Evolutionary conservation across 805 yeast genomes (phyloP).

Genomic region (Yamadazyma tumulicola): DNA sequence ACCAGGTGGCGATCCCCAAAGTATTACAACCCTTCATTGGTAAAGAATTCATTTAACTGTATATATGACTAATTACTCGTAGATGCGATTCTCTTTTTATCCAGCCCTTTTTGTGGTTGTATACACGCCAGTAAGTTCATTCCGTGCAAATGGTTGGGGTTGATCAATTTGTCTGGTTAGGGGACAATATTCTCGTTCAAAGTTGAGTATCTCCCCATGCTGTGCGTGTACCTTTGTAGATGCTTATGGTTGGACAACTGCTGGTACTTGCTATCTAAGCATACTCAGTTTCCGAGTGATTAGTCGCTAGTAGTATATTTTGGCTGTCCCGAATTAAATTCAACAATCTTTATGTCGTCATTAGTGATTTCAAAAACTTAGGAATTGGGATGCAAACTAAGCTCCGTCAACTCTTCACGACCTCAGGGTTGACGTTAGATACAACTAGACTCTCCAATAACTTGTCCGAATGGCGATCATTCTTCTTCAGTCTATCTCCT

Average conservation of each 20-base stretch:
- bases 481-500: conserved; percentile 38
- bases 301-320: too few species aligned
- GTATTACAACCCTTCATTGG: conserved; percentile 73
- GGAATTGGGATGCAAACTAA: conserved; percentile 18
- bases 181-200: too few species aligned
- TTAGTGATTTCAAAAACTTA: conserved; percentile 5
- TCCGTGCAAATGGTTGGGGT: too few species aligned
- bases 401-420: conserved; percentile 22
- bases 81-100: conserved; percentile 25
- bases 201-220: too few species aligned
- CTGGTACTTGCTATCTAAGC: too few species aligned
- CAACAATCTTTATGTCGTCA: too few species aligned
- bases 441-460: conserved; percentile 30
- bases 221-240: too few species aligned
- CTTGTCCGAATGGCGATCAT: conserved; percentile 34
- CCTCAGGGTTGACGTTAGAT: conserved; percentile 21
- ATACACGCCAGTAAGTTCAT: too few species aligned
- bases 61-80: conserved; percentile 9
- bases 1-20: conserved; percentile 60
- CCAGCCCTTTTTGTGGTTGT: conserved; percentile 4
- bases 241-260: too few species aligned
- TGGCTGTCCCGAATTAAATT: too few species aligned
- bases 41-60: conserved; percentile 24
- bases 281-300: too few species aligned
- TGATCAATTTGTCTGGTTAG: not conserved